Evolutionary conservation across 305 asterid genomes (phyloP), one percentile per base, ranked within the genome.

Genomic region (Salvia sclarea): DNA sequence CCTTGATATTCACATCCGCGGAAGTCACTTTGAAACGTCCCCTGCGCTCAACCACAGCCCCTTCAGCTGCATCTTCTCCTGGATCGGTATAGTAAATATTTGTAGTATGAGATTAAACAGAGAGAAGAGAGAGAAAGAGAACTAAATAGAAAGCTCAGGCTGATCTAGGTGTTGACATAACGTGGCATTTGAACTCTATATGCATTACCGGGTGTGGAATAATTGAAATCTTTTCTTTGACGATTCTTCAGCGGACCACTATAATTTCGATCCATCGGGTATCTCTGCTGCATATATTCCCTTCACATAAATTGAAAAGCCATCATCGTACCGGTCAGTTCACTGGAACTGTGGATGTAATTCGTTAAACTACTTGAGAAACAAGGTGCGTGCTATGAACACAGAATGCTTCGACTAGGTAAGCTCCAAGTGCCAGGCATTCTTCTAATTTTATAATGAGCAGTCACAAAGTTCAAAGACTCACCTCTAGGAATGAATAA

Each of bases 1-100:
- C 69, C 92, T 83, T 86, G 68, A 84, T 75, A 86, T 84, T 86
- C 56, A 74, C 63, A 73, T 95, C 99, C 50, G 91, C 95, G 40
- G 95, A 84, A 59, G 92, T 91, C 80, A 95, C 98, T 88, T 95
- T 87, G 78, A 91, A 95, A 49, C 99, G 99, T 31, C 99, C 99
- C 88, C 81, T 84, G 70, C 88, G 91, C 84, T 89, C 95, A 76
- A 95, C 84, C 63, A 88, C 67, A 72, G 96, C 87, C 48, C 87
- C 87, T 77, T 94, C 99, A 4, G 88, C 79, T 64, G 83, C 66
- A 78, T 95, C 98, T 40, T 87, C 95, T 57, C 86, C 97, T 95
- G 79, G 45, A 73, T 64, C 62, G 16, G 70, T 18, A 40, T 57
- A 16, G 25, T 18, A 38, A 37, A 37, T 22, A 28, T 37, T 40